A percentile compares a stretch with the other conserved stretches of the same genome.
These are phyloP conservation scores for Paratinospora sagittata DNA, from an alignment of 164 flowering plant genomes.

Conservation along the genomic window DNA sequence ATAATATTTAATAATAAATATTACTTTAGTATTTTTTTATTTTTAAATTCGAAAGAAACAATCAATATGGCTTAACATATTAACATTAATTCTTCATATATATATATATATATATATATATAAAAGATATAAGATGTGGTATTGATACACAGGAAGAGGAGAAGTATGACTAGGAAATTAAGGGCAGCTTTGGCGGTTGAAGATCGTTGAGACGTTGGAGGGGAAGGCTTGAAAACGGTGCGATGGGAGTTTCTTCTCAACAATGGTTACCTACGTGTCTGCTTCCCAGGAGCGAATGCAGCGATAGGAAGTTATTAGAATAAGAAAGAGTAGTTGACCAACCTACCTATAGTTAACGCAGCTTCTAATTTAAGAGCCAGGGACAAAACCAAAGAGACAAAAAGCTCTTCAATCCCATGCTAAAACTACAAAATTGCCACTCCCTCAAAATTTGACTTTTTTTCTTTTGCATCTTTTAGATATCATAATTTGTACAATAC, in stretches of 20 bases:
- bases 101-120: background rate
- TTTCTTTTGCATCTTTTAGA: too few species aligned
- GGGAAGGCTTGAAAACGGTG: background rate
- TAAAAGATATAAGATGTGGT: background rate
- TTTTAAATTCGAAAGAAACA: too few species aligned
- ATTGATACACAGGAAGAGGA: background rate
- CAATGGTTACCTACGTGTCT: conserved; percentile 6
- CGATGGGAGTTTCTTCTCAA: background rate
- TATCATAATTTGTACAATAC: too few species aligned
- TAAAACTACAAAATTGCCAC: conserved; percentile 8
- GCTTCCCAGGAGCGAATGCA: background rate
- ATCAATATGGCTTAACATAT: too few species aligned
- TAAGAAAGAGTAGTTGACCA: conserved; percentile 33
- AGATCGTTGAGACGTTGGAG: background rate
- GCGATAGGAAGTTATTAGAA: background rate
- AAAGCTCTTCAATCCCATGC: background rate
- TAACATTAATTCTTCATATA: too few species aligned
- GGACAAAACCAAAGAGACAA: background rate
- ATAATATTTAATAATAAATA: too few species aligned
- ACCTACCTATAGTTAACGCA: conserved; percentile 22
- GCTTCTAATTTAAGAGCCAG: conserved; percentile 9
- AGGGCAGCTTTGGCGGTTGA: background rate
- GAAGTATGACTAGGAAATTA: too few species aligned
- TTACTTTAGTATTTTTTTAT: too few species aligned
- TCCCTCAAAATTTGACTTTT: too few species aligned